phyloP scores from a whole-genome alignment of 148 eudicot genomes.

The Arbutus unedo region DNA sequence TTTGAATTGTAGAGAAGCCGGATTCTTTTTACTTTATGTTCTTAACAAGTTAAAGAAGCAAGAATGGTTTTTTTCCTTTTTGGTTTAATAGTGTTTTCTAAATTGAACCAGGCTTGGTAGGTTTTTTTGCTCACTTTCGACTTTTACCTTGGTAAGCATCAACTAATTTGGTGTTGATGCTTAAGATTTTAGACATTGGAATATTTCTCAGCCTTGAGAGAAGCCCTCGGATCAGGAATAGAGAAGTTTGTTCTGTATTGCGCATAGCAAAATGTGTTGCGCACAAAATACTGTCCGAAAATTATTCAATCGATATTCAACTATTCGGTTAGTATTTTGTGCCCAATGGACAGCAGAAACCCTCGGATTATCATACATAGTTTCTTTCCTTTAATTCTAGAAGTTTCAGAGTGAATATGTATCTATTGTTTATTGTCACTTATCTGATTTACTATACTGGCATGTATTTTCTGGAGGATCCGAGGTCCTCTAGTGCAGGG shows the following conservation, averaged over 20 bases:
- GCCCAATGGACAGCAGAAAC: no score
- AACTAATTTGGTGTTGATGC: conserved; percentile 4
- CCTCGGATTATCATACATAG: no score
- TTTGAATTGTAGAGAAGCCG: not conserved
- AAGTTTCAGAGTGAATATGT: not conserved
- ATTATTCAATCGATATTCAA: no score
- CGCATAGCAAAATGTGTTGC: no score
- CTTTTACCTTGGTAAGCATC: not conserved
- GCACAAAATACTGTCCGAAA: no score
- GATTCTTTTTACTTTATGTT: not conserved
- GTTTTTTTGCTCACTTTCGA: not conserved
- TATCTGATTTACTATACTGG: not conserved
- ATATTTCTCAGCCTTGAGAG: not conserved
- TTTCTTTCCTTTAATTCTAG: no score
- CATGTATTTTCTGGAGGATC: not conserved
- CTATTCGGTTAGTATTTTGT: no score
- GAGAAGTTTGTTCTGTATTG: no score
- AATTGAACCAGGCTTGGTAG: not conserved
- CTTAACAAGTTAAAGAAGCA: not conserved
- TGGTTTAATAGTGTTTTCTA: not conserved
- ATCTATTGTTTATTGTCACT: not conserved
- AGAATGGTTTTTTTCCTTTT: not conserved
- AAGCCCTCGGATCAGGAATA: not conserved
- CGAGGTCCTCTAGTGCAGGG: no score
- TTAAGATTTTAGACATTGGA: no score